Base-by-base conservation (phyloP, 441 rosid genomes). In the Arabidopsis hybrid region DNA sequence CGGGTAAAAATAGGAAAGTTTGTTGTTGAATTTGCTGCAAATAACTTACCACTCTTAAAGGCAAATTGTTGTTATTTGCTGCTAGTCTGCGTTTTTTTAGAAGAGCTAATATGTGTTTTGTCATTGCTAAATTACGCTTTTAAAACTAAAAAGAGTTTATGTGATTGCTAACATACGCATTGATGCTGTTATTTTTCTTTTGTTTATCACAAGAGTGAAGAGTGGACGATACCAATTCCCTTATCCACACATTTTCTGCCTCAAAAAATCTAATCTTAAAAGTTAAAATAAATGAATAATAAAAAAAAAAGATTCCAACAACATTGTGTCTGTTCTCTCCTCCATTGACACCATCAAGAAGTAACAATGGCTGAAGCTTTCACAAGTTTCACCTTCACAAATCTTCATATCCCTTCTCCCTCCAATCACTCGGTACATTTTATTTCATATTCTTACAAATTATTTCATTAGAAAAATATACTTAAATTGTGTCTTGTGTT, bases 301-400 rank as follows among this genome's bases (percentile, higher is more conserved):
- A 34, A 43, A 13, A 12, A 21, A n/a, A 53, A 17, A 10, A 34
- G 0, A 45, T 58, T 71, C 50, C 13, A 6, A 14, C 21, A 29
- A 57, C 12, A 40, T 11, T 31, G 39, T 35, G 34, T 57, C 70
- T 26, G 52, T 9, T 57, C 60, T 67, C 12, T 32, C 40, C 34
- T 40, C 42, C 57, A 70, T 40, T 47, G 47, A 42, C 55, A 45
- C 69, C 36, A 55, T 66, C 74, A 59, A 45, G 42, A 66, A 32
- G 60, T 32, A 74, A 69, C 35, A 74, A 84, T 86, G 93, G 87
- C 87, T 5, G 79, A 86, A 78, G 83, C 87, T 65, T 67, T 83
- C 34, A 69, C 80, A 75, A 82, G 85, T 75, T 86, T 77, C 77
- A 66, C 84, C 59, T 67, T 85, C 64, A 49, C 77, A 14, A 82